Base-by-base conservation (phyloP, 768 basidiomycete genomes). In the Floccularia luteovirens region DNA sequence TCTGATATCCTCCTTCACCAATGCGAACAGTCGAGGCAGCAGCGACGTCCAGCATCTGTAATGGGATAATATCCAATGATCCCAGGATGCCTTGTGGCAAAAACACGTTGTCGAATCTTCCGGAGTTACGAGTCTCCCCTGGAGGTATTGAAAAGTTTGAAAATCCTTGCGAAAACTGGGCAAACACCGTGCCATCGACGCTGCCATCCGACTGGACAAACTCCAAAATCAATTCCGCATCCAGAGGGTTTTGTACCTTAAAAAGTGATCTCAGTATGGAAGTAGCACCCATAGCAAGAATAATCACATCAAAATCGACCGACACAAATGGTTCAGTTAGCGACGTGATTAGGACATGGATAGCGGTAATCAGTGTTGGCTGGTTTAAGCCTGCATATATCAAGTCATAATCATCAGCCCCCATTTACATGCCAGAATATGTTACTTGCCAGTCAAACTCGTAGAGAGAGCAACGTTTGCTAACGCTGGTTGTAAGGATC, bases 41-140 rank as follows among this genome's bases (percentile, higher is more conserved):
- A 24, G 59, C 58, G 16, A 84, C 58, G 44, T 86, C 82, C 40
- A 84, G 60, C 24, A 59, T 51, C 7, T 65, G 71, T 12, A 71
- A 54, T 0, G 77, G 70, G 31, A 83, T 71, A 43, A 85, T 80
- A 3, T 45, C 64, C 2, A 86, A 63, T 3, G 81, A 75, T 1
- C 53, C 61, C 14, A 72, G n/a, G 0, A 72, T 74, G 7, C 82
- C 82, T 53, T 80, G 61, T 0, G 72, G 69, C 25, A 86, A 63
- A 19, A 75, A 43, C 10, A 85, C 82, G 33, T 82, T 68, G 2
- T 53, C 50, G 42, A 86, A 69, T 3, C 54, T 52, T 4, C 82
- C 83, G 30, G 77, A 80, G 52, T 78, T 79, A 36, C 73, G 77
- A 0, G 75, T 77, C 43, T 72, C 57, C 12, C 73, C 71, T 1